Conservation (phyloP, 371 early-diverging fungal genomes). For the Mucor irregularis region DNA sequence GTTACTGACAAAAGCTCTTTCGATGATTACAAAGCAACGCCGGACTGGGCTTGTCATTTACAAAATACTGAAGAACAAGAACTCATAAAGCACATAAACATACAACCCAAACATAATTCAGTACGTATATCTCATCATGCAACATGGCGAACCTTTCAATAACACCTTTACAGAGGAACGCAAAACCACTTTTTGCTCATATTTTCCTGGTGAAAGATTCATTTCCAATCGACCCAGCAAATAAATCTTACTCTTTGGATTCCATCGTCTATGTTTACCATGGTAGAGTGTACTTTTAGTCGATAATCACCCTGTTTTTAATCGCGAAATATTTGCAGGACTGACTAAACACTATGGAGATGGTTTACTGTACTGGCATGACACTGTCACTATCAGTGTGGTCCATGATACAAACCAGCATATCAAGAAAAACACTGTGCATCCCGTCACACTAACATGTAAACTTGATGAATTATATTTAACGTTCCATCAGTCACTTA, state of each 20-base stretch:
- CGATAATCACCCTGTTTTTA: not conserved
- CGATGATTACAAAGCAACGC: not conserved
- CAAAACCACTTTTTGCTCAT: not conserved
- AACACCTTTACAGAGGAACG: not conserved
- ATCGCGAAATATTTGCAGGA: not conserved
- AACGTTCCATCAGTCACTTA: not conserved
- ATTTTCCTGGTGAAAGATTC: conserved; percentile 8
- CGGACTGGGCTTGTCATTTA: not conserved
- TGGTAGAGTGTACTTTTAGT: not conserved
- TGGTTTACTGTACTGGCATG: conserved; percentile 1
- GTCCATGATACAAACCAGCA: not conserved
- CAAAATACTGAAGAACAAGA: not conserved
- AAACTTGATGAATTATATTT: not conserved
- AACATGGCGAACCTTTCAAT: not conserved
- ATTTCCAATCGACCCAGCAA: conserved; percentile 9
- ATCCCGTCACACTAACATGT: not conserved
- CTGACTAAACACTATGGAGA: conserved; percentile 2
- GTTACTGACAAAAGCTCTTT: not conserved
- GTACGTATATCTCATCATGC: not conserved
- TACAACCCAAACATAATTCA: too few species aligned
- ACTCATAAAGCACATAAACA: too few species aligned
- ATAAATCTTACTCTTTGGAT: not conserved
- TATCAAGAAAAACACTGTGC: not conserved
- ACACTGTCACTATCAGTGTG: conserved; percentile 1
- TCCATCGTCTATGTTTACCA: conserved; percentile 5